These are phyloP conservation scores for Apiospora pterosperma DNA, from an alignment of 2,329 filamentous ascomycete genomes.

Conservation along the genomic window DNA sequence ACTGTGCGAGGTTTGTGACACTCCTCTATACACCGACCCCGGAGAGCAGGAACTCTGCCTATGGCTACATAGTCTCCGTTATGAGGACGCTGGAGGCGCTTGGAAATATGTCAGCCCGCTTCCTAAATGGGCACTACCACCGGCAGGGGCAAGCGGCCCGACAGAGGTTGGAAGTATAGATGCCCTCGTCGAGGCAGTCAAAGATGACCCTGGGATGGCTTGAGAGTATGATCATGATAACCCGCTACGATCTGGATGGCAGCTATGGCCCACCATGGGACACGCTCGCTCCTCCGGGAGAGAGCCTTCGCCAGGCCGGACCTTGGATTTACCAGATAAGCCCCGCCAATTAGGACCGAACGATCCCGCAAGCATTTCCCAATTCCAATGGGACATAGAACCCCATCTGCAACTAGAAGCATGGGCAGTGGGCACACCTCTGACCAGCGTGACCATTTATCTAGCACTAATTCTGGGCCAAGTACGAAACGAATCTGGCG, in stretches of 20 bases:
- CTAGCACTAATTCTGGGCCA: not conserved
- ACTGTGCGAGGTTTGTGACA: constrained; percentile 76
- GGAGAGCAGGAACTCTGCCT: constrained; percentile 86
- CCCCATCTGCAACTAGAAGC: not conserved
- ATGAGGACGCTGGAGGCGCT: constrained; percentile 75
- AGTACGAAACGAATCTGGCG: not conserved
- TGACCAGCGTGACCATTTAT: not conserved
- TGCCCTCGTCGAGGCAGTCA: constrained; percentile 54
- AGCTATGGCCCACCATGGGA: not conserved
- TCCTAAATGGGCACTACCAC: constrained; percentile 84
- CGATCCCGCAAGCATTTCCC: not conserved
- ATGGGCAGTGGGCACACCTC: not conserved
- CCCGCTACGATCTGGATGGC: not conserved
- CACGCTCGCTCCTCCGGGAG: not conserved
- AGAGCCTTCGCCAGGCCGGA: not conserved
- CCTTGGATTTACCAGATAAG: not conserved
- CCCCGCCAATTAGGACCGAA: not conserved
- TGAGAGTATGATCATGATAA: constrained; percentile 8
- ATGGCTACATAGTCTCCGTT: constrained; percentile 88
- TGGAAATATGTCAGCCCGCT: constrained; percentile 88
- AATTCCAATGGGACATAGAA: not conserved
- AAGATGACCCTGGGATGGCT: constrained; percentile 39
- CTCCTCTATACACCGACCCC: constrained; percentile 89
- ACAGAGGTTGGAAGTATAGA: constrained; percentile 62
- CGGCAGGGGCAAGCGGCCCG: constrained; percentile 67